Base-by-base conservation (phyloP, 441 rosid genomes). In the Erysimum pusillum region DNA sequence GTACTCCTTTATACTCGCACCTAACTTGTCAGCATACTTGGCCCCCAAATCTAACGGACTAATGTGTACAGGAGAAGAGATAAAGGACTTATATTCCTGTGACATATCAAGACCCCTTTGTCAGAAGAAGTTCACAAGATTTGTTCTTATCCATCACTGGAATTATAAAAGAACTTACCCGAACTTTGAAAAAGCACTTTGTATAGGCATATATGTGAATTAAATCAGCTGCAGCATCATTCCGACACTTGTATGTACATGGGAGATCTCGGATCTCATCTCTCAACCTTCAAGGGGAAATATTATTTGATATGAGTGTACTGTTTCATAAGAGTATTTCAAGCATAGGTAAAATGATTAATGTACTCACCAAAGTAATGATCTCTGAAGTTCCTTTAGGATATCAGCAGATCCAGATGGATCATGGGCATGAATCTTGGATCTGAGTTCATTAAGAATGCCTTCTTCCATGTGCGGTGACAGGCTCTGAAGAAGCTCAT, bases 161-260 rank as follows among this genome's bases (percentile, higher is more conserved):
- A 66, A 62, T 12, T 59, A 73, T 32, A 9, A 39, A 41, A 46
- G n/a, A 31, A 82, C 95, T 82, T 62, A 92, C 99, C 85, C 80
- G 87, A 84, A 96, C 82, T 87, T 85, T 88, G 68, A 89, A 86
- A 81, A 91, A 96, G 82, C 85, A 83, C 83, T 90, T 94, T 48
- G 97, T 94, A 78, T 91, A 86, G 44, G 99, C 99, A 77, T 91
- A 94, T 61, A 91, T 80, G 78, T 96, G 98, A 80, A 96, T 86
- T 83, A 96, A 87, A 86, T 96, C 99, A 76, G 99, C 99, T 49
- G 99, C 98, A 69, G 99, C 99, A 75, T 96, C 99, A 69, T 96
- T 88, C 79, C 98, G 92, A 72, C 98, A 92, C 84, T 90, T 94
- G 83, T 91, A 87, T 56, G 97, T 88, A 84, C 98, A 96, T 9